Evolutionary conservation across 129 eudicot species (phyloP), one percentile per base, ranked within the genome.

Genomic region (Lonicera japonica): DNA sequence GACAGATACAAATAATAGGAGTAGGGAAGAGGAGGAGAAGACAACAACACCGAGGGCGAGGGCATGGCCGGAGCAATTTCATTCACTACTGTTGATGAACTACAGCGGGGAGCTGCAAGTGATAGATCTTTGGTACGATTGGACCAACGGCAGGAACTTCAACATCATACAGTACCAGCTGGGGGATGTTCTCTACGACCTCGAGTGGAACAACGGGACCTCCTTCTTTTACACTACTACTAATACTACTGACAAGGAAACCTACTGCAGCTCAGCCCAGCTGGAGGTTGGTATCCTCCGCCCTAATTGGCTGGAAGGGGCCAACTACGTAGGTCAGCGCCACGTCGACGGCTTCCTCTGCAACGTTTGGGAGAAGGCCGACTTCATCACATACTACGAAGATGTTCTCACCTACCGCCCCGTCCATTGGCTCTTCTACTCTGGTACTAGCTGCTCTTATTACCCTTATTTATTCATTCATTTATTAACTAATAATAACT

Each of bases 41-140:
- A n/a, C n/a, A n/a, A n/a, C 53, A n/a, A 1, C 65, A 11, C 96
- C 86, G 4, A 75, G 52, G 5, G 95, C 97, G 0, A 55, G 65
- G 3, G 58, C 78, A 40, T 90, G 95, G 94, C 94, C 94, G 1
- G 80, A 25, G 12, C 95, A 87, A 70, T 90, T 86, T 69, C 95
- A 90, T 74, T 82, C 98, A 13, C 54, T 82, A 13, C 70, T 87
- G 3, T 52, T 73, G 43, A 83, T 82, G 68, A 87, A 87, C 75
- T 38, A 52, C 61, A 79, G 70, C 63, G 83, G 85, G 18, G 34
- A 58, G 4, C 67, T 80, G 18, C 61, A 86, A 56, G 17, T 77
- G 10, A 78, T 78, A 19, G 86, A 91, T 71, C 87, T 91, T 7
- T 91, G 98, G 95, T 91, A 87, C 78, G 98, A 91, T 52, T 91